Evolutionary conservation across 2,329 filamentous ascomycete species (phyloP).

Genomic region (Fusarium stilboides): DNA sequence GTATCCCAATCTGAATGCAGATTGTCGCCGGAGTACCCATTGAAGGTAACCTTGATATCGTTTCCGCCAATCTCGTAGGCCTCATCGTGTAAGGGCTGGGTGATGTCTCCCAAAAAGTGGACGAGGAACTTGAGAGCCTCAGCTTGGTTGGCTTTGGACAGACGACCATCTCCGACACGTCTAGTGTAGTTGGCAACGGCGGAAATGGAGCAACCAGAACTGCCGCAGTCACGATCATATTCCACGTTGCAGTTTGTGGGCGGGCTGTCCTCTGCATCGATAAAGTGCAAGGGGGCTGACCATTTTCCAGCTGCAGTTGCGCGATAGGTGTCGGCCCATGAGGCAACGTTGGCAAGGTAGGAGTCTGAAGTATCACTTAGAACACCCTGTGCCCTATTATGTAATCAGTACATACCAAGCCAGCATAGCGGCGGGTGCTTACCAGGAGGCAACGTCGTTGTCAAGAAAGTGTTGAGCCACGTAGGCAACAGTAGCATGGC

Average conservation of each 20-base stretch:
- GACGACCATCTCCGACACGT: slow-evolving; percentile 11
- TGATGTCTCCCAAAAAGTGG: slow-evolving; percentile 7
- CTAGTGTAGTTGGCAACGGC: slow-evolving; percentile 12
- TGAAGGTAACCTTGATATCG: slow-evolving; percentile 13
- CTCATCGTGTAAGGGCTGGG: slow-evolving; percentile 9
- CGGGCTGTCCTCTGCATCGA: slow-evolving; percentile 12
- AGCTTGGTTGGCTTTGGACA: slow-evolving; percentile 1
- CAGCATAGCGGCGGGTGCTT: fast-evolving
- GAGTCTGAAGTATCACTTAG: slow-evolving; percentile 8
- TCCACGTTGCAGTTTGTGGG: slow-evolving; percentile 18
- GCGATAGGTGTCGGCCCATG: slow-evolving; percentile 20
- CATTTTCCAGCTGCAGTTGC: slow-evolving; percentile 9
- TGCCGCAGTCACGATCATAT: slow-evolving; percentile 17
- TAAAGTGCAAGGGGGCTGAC: slow-evolving; percentile 14
- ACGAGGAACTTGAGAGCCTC: slow-evolving; percentile 19
- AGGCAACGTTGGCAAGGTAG: slow-evolving; percentile 14
- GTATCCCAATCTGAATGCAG: slow-evolving; percentile 17
- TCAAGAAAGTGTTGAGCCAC: slow-evolving; percentile 14
- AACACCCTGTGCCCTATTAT: slow-evolving; percentile 5
- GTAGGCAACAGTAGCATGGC: slow-evolving; percentile 15
- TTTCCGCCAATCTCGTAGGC: slow-evolving; percentile 14
- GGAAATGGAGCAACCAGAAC: slow-evolving; percentile 15
- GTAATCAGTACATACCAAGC: not conserved
- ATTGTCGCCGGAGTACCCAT: slow-evolving; percentile 1
- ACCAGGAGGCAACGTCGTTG: slow-evolving; percentile 10